phyloP scores from a whole-genome alignment of 1,139 yeast genomes.

The Candida frijolesensis region DNA sequence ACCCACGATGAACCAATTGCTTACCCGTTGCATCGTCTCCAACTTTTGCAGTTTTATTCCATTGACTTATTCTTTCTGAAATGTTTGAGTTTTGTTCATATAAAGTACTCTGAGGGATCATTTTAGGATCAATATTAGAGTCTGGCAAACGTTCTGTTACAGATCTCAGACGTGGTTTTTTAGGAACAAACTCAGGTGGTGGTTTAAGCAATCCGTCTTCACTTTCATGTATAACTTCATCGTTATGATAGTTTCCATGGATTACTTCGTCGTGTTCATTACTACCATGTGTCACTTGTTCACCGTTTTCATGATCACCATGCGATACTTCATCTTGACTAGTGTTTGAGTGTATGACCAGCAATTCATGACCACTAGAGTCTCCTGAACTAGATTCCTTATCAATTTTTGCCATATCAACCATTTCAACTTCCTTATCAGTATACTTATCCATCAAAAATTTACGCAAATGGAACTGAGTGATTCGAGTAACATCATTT shows the following conservation, averaged over 20 bases:
- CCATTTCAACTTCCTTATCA: conserved; percentile 21
- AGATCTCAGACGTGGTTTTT: conserved; percentile 8
- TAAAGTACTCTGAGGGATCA: conserved; percentile 14
- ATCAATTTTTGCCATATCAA: conserved; percentile 4
- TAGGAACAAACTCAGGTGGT: conserved; percentile 9
- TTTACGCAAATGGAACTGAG: conserved; percentile 83
- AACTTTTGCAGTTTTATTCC: conserved; percentile 16
- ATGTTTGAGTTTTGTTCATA: conserved; percentile 17
- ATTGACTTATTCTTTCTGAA: conserved; percentile 18
- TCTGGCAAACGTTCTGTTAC: conserved; percentile 9
- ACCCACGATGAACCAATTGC: conserved; percentile 12
- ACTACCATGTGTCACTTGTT: neutral
- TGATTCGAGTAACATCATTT: conserved; percentile 87
- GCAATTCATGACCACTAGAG: neutral
- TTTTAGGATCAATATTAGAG: conserved; percentile 15
- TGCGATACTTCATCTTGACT: neutral
- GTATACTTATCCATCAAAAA: conserved; percentile 60
- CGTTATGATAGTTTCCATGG: conserved; percentile 12
- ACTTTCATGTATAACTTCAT: neutral
- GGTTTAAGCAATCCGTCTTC: neutral
- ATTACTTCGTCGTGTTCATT: conserved; percentile 23
- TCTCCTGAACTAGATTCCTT: neutral
- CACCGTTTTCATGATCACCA: neutral
- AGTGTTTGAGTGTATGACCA: neutral
- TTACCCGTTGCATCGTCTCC: conserved; percentile 1